Base-by-base conservation (phyloP, 371 early-diverging fungal species). In the Mortierella sp. region DNA sequence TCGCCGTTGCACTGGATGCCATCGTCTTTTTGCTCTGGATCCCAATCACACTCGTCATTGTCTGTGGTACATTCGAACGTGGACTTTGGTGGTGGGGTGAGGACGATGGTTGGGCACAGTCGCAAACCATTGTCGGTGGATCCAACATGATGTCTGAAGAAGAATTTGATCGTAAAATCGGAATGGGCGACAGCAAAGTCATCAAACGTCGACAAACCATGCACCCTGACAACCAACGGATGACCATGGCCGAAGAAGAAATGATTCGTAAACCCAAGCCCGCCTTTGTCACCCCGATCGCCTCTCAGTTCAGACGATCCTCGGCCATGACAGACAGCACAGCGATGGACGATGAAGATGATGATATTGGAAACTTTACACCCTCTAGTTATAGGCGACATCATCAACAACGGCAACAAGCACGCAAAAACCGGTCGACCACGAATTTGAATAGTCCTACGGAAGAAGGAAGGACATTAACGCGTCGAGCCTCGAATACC, bases 31-130 rank as follows among this genome's bases (percentile, higher is more conserved):
- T 76, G 16, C 77, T 76, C 43, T 76, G 77, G 77, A 67, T 76
- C 53, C 77, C 77, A 12, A 76, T 76, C 61, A 60, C 77, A 19
- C 52, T 76, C 9, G 77, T 76, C 46, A 76, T 76, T 65, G 72
- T 76, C 64, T 76, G 77, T 50, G 77, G 77, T 7, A 76, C 77
- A 7, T 55, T 76, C 46, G 77, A 76, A 15, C 77, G 77, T 61
- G 77, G 77, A 19, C 43, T 76, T 52, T 76, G 77, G 77, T 76
- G 77, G 77, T 76, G 77, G 77, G 77, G 77, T 7, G 77, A 76
- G 47, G 77, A 76, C 26, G 77, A 76, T 14, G 75, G 75, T 43
- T 67, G 72, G 62, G 71, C 68, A 4, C 68, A 71, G 12, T 62
- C 44, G 1, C 64, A 67, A 25, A 37, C 64, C 37, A 64, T 64